These are phyloP conservation scores for Cochlearia excelsa DNA, from an alignment of 345 rosid genomes.

Conservation along the genomic window DNA sequence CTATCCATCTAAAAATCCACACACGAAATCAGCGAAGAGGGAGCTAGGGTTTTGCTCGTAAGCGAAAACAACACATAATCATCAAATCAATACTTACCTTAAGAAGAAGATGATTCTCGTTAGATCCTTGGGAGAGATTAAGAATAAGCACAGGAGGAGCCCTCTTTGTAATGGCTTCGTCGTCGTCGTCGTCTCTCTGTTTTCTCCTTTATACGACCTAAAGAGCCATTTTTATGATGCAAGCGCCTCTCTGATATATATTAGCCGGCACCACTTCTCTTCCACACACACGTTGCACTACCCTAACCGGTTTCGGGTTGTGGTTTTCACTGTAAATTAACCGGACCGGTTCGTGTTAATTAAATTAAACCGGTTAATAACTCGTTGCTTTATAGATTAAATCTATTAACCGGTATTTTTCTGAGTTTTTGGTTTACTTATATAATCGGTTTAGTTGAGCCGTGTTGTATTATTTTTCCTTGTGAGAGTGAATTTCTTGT, in stretches of 20 bases:
- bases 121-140: slow-evolving; percentile 27
- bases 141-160: slow-evolving; percentile 29
- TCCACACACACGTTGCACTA: slow-evolving; percentile 40
- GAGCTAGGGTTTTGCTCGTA: slow-evolving; percentile 20
- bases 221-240: background rate
- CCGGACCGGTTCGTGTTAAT: slow-evolving; percentile 5
- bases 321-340: background rate
- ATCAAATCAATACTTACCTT: slow-evolving; percentile 25
- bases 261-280: slow-evolving; percentile 37
- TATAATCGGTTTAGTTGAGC: slow-evolving; percentile 21
- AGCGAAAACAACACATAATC: background rate
- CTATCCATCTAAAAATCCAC: slow-evolving; percentile 53
- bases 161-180: slow-evolving; percentile 35
- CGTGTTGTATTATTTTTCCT: background rate
- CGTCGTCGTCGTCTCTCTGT: slow-evolving; percentile 22
- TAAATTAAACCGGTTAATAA: background rate
- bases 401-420: background rate
- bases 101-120: slow-evolving; percentile 1
- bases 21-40: slow-evolving; percentile 8
- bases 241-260: slow-evolving; percentile 34
- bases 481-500: background rate
- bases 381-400: too few relatives aligned
- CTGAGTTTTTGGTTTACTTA: background rate
- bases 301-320: slow-evolving; percentile 39
- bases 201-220: slow-evolving; percentile 29